Conservation (phyloP, 768 basidiomycete species). For the Tephrocybe sp. region DNA sequence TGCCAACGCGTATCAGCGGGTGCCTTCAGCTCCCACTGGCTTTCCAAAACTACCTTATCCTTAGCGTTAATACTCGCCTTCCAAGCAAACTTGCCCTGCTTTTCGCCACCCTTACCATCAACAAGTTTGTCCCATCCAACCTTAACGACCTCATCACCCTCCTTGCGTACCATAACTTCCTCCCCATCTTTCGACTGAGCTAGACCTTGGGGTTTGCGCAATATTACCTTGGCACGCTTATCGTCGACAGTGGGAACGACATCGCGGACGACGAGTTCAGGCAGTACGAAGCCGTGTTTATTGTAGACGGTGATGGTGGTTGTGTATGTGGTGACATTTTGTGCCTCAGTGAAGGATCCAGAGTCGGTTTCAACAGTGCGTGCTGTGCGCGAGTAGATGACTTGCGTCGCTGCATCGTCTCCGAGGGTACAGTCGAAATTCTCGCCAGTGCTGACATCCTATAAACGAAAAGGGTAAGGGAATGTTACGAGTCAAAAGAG, state of each 20-base stretch:
- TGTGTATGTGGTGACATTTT: conserved; percentile 41
- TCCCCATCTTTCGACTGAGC: conserved; percentile 41
- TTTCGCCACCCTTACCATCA: conserved; percentile 46
- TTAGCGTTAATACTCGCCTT: conserved; percentile 40
- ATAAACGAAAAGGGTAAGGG: not conserved
- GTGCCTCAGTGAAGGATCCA: conserved; percentile 42
- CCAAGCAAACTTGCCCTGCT: conserved; percentile 60
- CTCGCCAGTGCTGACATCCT: conserved; percentile 50
- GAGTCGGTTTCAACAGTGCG: conserved; percentile 31
- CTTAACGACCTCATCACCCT: conserved; percentile 30
- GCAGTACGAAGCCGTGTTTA: conserved; percentile 43
- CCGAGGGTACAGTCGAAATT: conserved; percentile 57
- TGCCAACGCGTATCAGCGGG: conserved; percentile 30
- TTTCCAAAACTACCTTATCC: conserved; percentile 38
- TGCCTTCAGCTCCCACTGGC: conserved; percentile 52
- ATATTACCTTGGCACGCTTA: conserved; percentile 39
- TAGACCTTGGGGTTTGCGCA: conserved; percentile 45
- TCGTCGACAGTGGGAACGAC: conserved; percentile 41
- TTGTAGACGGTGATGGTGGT: conserved; percentile 45
- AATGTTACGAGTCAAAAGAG: not conserved
- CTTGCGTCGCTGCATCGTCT: conserved; percentile 37
- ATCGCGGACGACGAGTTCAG: conserved; percentile 44
- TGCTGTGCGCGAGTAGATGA: conserved; percentile 42
- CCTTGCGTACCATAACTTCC: conserved; percentile 28
- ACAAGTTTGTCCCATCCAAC: conserved; percentile 33